A percentile compares a stretch with the other conserved stretches of the same genome.
These are phyloP conservation scores for Fusarium compactum DNA, from an alignment of 2,329 filamentous ascomycete genomes.

Conservation along the genomic window DNA sequence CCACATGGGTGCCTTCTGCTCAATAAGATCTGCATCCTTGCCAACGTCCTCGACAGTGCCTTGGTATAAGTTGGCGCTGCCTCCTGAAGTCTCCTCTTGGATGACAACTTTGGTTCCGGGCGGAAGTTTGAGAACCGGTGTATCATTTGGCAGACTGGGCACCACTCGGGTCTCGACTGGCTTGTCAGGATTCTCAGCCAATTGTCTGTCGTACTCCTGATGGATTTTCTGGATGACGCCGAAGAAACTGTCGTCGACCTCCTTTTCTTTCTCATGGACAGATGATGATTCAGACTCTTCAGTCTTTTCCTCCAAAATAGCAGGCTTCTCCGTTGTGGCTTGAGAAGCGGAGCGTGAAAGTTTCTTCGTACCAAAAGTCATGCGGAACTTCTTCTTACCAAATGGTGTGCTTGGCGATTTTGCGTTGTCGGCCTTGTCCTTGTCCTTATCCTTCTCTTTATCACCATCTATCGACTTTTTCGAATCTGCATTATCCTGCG, in stretches of 20 bases:
- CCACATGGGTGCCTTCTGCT: conserved; percentile 91
- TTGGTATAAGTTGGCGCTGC: conserved; percentile 87
- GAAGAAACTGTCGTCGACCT: conserved; percentile 79
- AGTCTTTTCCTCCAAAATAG: conserved; percentile 79
- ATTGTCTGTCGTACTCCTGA: conserved; percentile 77
- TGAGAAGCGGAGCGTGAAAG: conserved; percentile 74
- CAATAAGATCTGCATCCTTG: conserved; percentile 82
- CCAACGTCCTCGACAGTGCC: conserved; percentile 85
- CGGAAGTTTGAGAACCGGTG: conserved; percentile 80
- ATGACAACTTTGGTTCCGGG: conserved; percentile 75
- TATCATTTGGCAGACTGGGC: conserved; percentile 78
- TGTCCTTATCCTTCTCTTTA: conserved; percentile 60
- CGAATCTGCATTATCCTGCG: conserved; percentile 63
- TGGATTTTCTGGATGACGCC: conserved; percentile 80
- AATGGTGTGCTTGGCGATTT: conserved; percentile 75
- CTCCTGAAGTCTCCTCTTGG: conserved; percentile 75
- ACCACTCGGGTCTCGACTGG: conserved; percentile 72
- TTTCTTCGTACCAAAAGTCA: conserved; percentile 88
- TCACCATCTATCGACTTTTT: conserved; percentile 61
- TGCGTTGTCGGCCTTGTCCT: conserved; percentile 62
- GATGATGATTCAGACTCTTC: conserved; percentile 74
- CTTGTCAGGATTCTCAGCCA: conserved; percentile 66
- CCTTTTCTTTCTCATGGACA: conserved; percentile 77
- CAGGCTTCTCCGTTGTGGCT: conserved; percentile 75
- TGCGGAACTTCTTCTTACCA: conserved; percentile 88